Evolutionary conservation across 1,284 basidiomycete species (phyloP).

Genomic region (Boletus semigastroideus): DNA sequence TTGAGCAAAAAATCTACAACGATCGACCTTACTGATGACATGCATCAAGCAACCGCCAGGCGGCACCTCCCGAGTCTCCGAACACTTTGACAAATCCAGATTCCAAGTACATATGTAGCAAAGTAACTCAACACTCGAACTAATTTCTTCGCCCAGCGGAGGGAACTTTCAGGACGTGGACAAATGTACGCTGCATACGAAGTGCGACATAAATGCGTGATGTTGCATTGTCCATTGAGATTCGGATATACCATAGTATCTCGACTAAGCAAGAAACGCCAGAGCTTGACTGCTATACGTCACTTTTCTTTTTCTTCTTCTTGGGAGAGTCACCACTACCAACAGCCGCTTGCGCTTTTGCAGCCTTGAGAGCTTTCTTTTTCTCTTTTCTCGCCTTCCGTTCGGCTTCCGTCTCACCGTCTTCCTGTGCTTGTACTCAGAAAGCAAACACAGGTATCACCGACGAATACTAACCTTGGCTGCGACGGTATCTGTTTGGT

Average conservation of each 20-base stretch:
- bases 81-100: no score
- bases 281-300: slow-evolving; percentile 26
- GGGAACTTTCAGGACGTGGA: not conserved
- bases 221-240: not conserved
- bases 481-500: slow-evolving; percentile 34
- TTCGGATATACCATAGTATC: slow-evolving; percentile 4
- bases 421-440: slow-evolving; percentile 27
- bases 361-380: slow-evolving; percentile 70
- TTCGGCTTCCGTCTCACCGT: slow-evolving; percentile 68
- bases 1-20: no score
- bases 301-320: slow-evolving; percentile 73
- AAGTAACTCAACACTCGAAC: no score
- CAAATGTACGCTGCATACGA: not conserved
- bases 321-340: slow-evolving; percentile 58
- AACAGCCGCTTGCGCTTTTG: slow-evolving; percentile 55
- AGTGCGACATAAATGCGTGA: not conserved
- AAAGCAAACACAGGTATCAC: slow-evolving; percentile 3
- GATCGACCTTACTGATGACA: no score
- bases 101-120: no score
- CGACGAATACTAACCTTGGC: slow-evolving; percentile 40
- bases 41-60: no score
- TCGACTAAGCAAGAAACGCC: not conserved
- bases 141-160: no score
- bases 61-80: no score
- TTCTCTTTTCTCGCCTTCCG: slow-evolving; percentile 72